phyloP scores from a whole-genome alignment of 306 rosid species.

The Cotoneaster glaucophyllus region DNA sequence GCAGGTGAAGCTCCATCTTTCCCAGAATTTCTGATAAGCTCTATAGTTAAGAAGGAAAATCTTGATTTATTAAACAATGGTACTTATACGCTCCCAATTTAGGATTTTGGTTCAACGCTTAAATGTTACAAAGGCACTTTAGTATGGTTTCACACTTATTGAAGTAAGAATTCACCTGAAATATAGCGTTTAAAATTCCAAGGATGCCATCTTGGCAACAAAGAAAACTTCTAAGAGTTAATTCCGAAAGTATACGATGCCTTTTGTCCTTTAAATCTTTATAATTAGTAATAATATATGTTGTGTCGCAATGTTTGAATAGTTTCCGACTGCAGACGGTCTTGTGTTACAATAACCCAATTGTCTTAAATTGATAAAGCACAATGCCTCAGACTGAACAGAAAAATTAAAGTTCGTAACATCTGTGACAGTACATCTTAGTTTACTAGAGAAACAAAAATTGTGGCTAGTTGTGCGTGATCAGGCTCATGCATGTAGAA shows the following conservation, averaged over 20 bases:
- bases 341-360: neutral
- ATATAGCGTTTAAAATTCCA: neutral
- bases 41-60: neutral
- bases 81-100: neutral
- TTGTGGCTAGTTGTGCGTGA: neutral
- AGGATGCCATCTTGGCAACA: neutral
- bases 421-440: neutral
- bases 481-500: neutral
- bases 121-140: neutral
- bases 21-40: neutral
- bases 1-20: conserved; percentile 44
- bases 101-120: neutral
- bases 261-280: neutral
- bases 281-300: neutral
- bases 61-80: neutral
- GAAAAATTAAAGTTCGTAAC: neutral
- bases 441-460: neutral
- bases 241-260: neutral
- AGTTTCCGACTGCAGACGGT: neutral
- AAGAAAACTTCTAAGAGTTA: neutral
- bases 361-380: neutral
- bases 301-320: neutral
- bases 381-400: neutral
- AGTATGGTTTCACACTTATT: neutral
- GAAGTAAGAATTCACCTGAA: neutral